Evolutionary conservation across 2,329 filamentous ascomycete species (phyloP), one percentile per base, ranked within the genome.

Genomic region (Exophiala oligosperma): DNA sequence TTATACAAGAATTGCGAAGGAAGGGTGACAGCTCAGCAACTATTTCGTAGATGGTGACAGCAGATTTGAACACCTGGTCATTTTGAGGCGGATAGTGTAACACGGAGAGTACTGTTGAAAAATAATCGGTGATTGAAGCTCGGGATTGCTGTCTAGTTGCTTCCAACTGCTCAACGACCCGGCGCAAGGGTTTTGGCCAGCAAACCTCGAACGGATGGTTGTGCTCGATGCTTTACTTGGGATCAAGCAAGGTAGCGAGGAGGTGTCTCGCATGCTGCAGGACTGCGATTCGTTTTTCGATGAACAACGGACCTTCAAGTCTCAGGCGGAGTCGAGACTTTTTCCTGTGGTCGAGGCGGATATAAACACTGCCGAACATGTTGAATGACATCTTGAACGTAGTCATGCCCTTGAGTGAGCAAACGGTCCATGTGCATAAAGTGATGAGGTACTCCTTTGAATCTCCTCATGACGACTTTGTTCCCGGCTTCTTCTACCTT

Each of bases 401-500:
- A 66, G 41, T 67, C 65, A 9, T 59, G 54, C 11, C 62, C 65
- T 54, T 67, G 65, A 47, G 53, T 51, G 21, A 67, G 55, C 9
- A 62, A 37, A 8, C 58, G 38, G 48, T 65, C 63, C 63, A 67
- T 63, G 32, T 65, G 63, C 65, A 67, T 66, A 46, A 67, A 67
- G 21, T 53, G 60, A 57, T 67, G 65, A 6, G 65, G 65, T 21
- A 67, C 60, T 35, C 65, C 65, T n/a, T 52, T 56, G 48, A 63
- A 67, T 37, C 65, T 54, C 49, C 55, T 64, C 51, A 54, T 24
- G 32, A 63, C 37, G 38, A 66, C 52, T 49, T 62, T 57, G 40
- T 67, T 67, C 2, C 65, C 65, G 14, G 58, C 53, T 46, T 63
- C 63, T 46, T 62, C 49, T 3, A 65, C 21, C 51, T 61, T 64